These are phyloP conservation scores for Brassica rapa DNA, from an alignment of 345 rosid species.

Conservation along the genomic window DNA sequence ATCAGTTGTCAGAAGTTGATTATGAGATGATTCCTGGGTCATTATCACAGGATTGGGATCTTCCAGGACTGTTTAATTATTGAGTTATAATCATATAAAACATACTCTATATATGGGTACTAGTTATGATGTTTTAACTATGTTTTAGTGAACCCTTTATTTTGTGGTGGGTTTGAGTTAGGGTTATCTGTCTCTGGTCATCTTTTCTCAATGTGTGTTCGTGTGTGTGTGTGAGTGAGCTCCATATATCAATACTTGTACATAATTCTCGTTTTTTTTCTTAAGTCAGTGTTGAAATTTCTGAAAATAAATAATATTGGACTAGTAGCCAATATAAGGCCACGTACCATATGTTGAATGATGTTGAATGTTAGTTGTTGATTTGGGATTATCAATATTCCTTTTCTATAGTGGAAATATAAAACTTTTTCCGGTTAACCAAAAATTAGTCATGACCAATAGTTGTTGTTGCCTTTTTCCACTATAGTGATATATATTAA, in stretches of 20 bases:
- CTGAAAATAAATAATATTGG: constrained; percentile 20
- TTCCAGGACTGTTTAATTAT: constrained; percentile 34
- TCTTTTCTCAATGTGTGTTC: not conserved
- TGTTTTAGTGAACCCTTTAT: constrained; percentile 29
- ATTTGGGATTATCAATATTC: constrained; percentile 14
- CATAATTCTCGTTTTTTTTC: not conserved
- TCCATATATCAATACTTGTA: constrained; percentile 34
- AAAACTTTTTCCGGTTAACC: constrained; percentile 5
- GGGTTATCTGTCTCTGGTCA: constrained; percentile 21
- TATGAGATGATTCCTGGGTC: constrained; percentile 40
- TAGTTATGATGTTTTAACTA: constrained; percentile 24
- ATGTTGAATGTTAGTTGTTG: constrained; percentile 2
- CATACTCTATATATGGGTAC: not conserved
- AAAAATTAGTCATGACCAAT: constrained; percentile 19
- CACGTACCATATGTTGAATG: constrained; percentile 3
- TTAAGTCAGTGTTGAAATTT: not conserved
- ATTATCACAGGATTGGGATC: constrained; percentile 32
- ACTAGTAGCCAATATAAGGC: constrained; percentile 23
- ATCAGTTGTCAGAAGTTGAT: constrained; percentile 46
- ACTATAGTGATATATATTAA: constrained; percentile 19
- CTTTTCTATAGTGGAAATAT: not conserved
- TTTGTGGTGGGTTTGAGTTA: constrained; percentile 32
- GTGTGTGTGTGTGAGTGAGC: not conserved
- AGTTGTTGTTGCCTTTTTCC: constrained; percentile 19
- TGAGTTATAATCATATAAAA: constrained; percentile 4